Evolutionary conservation across 1,284 basidiomycete genomes (phyloP), one percentile per base, ranked within the genome.

Genomic region (Fomes fomentarius): DNA sequence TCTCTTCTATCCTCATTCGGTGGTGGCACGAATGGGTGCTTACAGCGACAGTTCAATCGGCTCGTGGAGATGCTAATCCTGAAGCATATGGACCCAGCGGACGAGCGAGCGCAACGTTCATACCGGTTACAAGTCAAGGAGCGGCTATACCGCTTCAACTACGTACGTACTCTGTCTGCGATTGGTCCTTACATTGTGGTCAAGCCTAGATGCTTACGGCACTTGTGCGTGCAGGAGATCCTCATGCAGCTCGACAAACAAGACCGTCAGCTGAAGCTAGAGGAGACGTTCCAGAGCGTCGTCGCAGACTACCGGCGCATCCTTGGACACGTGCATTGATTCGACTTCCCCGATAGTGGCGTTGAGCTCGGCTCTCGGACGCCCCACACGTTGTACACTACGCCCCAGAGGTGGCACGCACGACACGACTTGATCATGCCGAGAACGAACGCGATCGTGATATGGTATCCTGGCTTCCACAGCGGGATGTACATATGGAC

Each of bases 121-220:
- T 95, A 89, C 70, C 79, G 94, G 53, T 71, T 95, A 46, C 86
- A 93, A 71, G 93, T 96, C 68, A 97, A 99, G 74, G 94, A 96
- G 69, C 82, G 96, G 31, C 74, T 99, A 49, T 98, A 91, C 70
- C 82, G 94, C 39, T 97, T 97, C 74, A 99, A 98, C 74, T 96
- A 89, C 69, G 94, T 94, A 66, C 66, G 91, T 77, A 11, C 22
- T 21, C 17, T n/a, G 19, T n/a, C 47, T 19, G 42, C 11, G 10
- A 19, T n/a, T 7, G 38, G 25, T 26, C 26, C 28, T 11, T 24
- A 8, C 47, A 15, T 43, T 15, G 43, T 39, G 49, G 41, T 35
- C n/a, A n/a, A n/a, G n/a, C n/a, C 33, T 17, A 34, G 48, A 33
- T 12, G 25, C 42, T 48, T 42, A 47, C 31, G 10, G 41, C 2